These are phyloP conservation scores for Calocybe gangraenosa DNA, from an alignment of 768 basidiomycete genomes.

Conservation along the genomic window DNA sequence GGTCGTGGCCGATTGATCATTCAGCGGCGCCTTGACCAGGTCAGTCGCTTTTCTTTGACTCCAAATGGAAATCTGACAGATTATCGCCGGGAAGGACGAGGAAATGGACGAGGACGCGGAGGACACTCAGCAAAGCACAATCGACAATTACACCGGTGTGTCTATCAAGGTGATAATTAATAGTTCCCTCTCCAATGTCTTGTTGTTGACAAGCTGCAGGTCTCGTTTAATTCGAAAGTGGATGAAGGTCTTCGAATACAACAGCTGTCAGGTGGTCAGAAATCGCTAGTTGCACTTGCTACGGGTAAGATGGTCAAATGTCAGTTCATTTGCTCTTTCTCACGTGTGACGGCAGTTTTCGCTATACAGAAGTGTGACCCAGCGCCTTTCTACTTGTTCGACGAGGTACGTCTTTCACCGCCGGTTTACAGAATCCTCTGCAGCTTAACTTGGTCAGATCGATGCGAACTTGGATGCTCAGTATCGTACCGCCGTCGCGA, in stretches of 20 bases:
- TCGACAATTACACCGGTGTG: slow-evolving; percentile 96
- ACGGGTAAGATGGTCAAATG: slow-evolving; percentile 50
- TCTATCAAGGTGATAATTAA: slow-evolving; percentile 72
- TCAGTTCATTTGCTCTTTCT: neutral
- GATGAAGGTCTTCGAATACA: slow-evolving; percentile 97
- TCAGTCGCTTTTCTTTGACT: slow-evolving; percentile 20
- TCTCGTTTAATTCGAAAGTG: slow-evolving; percentile 98
- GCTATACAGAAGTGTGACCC: slow-evolving; percentile 99
- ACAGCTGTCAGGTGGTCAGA: slow-evolving; percentile 96
- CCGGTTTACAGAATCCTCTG: neutral
- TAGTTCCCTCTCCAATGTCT: neutral
- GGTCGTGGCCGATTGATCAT: slow-evolving; percentile 91
- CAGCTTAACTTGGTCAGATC: slow-evolving; percentile 45
- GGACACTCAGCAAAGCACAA: slow-evolving; percentile 65
- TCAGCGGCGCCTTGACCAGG: slow-evolving; percentile 86
- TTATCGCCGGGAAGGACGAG: slow-evolving; percentile 48
- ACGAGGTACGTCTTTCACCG: slow-evolving; percentile 55
- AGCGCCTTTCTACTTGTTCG: slow-evolving; percentile 98
- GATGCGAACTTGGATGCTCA: slow-evolving; percentile 98
- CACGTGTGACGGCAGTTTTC: slow-evolving; percentile 57
- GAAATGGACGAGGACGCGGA: slow-evolving; percentile 70
- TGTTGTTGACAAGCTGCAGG: slow-evolving; percentile 31
- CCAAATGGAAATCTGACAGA: neutral
- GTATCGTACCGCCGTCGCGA: slow-evolving; percentile 93
- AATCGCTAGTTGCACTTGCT: slow-evolving; percentile 93